Conservation (phyloP, 1,139 yeast species). For the Scheffersomyces quercinus region DNA sequence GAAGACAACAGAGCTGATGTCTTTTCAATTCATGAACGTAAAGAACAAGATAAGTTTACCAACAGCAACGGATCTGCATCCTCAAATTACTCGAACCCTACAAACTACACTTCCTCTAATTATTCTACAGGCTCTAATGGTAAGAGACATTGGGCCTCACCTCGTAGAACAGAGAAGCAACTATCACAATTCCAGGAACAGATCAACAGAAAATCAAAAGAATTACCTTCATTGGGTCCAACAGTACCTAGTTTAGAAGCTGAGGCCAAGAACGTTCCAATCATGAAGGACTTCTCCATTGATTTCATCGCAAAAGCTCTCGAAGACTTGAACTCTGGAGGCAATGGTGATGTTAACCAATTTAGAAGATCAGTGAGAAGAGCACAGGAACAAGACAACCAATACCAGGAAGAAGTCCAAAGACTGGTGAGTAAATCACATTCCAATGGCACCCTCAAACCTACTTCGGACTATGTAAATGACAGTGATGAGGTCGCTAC, state of each 20-base stretch:
- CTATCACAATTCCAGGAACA: slow-evolving; percentile 40
- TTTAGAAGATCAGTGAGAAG: slow-evolving; percentile 41
- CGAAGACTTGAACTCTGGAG: slow-evolving; percentile 67
- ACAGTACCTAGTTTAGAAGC: background rate
- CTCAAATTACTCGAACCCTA: slow-evolving; percentile 15
- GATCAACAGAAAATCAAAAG: slow-evolving; percentile 39
- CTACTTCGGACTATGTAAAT: slow-evolving; percentile 33
- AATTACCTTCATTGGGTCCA: slow-evolving; percentile 18
- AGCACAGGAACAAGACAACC: slow-evolving; percentile 17
- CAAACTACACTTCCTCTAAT: slow-evolving; percentile 46
- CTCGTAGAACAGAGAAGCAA: slow-evolving; percentile 42
- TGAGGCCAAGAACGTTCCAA: slow-evolving; percentile 26
- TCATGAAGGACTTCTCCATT: slow-evolving; percentile 46
- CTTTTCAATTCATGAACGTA: slow-evolving; percentile 23
- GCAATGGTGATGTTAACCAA: slow-evolving; percentile 55
- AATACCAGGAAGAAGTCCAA: slow-evolving; percentile 1
- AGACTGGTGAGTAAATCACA: slow-evolving; percentile 8
- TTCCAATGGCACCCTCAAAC: slow-evolving; percentile 20
- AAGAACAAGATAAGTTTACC: slow-evolving; percentile 9
- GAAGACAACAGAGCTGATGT: slow-evolving; percentile 37
- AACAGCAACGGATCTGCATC: slow-evolving; percentile 21
- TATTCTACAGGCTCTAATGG: slow-evolving; percentile 20
- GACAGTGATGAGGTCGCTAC: slow-evolving; percentile 42
- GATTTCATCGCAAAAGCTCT: slow-evolving; percentile 59
- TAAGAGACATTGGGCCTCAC: slow-evolving; percentile 57